Evolutionary conservation across 2,329 filamentous ascomycete genomes (phyloP), one percentile per base, ranked within the genome.

Genomic region (Pleoardoris graminearum): DNA sequence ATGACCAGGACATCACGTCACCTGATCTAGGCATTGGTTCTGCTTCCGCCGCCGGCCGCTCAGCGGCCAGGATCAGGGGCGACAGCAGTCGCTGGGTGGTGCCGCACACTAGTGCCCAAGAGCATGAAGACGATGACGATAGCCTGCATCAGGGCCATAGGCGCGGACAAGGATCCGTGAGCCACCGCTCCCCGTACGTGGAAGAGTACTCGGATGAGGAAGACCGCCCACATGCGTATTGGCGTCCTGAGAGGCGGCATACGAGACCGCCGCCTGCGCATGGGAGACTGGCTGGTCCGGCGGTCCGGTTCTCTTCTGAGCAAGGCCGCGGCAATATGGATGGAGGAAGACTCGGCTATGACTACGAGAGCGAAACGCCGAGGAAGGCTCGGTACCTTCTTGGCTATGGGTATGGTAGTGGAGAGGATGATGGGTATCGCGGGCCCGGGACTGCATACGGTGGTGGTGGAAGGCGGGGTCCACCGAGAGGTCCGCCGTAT

Each of bases 121-220:
- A 41, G 46, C 50, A 41, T 36, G 53, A 38, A 37, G 58, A 60
- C 33, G 48, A 44, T 23, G 39, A 36, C 21, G 10, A 54, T 43
- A 60, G 52, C 46, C 50, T 48, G 12, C 54, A 50, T 14, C 55
- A 50, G 38, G 36, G 55, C 30, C 55, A 51, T 35, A 46, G 55
- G 22, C 52, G 47, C 11, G 51, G 54, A 39, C 35, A 53, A 6
- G 50, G 48, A 8, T 36, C 54, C 1, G 39, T 52, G 10, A 21
- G 42, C 11, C 53, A 53, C 16, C 56, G 57, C 35, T 33, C 45
- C 7, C 44, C 66, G 1, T 68, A 66, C 42, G 54, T 64, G 22
- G 68, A 70, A 53, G 68, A 71, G 11, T 61, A 56, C 29, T 66
- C 63, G 1, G 65, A 69, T 30, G 66, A 68, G 16, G 66, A 69